phyloP scores from a whole-genome alignment of 352 stramenopile genomes.

The Globisporangium polare region DNA sequence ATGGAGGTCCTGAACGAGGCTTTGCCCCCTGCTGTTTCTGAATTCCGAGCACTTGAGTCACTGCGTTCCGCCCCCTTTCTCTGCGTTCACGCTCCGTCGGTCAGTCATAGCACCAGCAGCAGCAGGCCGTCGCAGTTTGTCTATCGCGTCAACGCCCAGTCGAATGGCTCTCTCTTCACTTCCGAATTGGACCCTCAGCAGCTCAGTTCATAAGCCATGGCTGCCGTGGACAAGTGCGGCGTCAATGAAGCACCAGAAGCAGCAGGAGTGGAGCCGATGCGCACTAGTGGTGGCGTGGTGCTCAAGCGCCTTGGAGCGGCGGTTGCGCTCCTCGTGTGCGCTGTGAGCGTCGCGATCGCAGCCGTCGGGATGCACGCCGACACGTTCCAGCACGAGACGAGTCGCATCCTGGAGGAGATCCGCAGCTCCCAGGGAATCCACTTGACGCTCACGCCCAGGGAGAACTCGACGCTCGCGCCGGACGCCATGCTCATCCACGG shows the following conservation, averaged over 20 bases:
- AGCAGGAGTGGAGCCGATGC: background rate
- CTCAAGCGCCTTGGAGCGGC: background rate
- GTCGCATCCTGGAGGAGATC: slow-evolving; percentile 9
- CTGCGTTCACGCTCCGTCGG: too few species aligned
- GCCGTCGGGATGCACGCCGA: slow-evolving; percentile 9
- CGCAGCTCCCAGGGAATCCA: slow-evolving; percentile 6
- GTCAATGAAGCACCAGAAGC: background rate
- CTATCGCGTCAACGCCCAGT: too few species aligned
- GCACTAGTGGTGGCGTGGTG: background rate
- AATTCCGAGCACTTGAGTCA: too few species aligned
- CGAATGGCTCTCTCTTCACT: too few species aligned
- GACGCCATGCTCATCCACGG: slow-evolving; percentile 3
- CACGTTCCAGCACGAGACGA: slow-evolving; percentile 13
- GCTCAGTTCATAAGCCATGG: too few species aligned
- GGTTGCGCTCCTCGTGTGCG: background rate
- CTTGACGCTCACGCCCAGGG: slow-evolving; percentile 14
- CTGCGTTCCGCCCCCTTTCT: too few species aligned
- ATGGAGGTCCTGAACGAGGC: too few species aligned
- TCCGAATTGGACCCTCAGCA: too few species aligned
- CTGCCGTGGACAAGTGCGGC: background rate
- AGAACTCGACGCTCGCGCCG: background rate
- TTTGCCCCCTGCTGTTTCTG: too few species aligned
- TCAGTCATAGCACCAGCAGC: too few species aligned
- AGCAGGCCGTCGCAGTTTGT: too few species aligned
- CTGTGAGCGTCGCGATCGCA: background rate